Base-by-base conservation (phyloP, 768 basidiomycete genomes). In the Russula abietina region DNA sequence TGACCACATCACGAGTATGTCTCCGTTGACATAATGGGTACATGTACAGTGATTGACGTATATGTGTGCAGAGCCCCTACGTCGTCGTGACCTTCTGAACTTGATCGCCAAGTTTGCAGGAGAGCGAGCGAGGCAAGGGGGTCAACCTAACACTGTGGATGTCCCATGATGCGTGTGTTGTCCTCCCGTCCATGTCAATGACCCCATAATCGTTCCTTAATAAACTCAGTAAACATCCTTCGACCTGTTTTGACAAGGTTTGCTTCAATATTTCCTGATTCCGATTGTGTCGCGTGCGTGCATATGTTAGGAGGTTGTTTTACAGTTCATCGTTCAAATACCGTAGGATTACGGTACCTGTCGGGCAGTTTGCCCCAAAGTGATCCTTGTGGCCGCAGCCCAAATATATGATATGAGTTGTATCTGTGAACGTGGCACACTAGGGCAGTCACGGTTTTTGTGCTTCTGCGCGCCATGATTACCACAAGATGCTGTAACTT, bases 1-100 rank as follows among this genome's bases (percentile, higher is more conserved):
- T 70, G 88, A 89, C 69, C 88, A 89, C 67, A 89, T 90, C 57
- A 91, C 88, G 32, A 91, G 89, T 91, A 69, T 55, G 86, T 76
- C 7, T 7, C 24, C 39, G n/a, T n/a, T 17, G 30, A 26, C 17
- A 28, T 5, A 53, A 3, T 26, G 6, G 6, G 26, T 46, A n/a
- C n/a, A n/a, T n/a, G n/a, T n/a, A n/a, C 41, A 24, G 16, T 53
- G 41, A 38, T 53, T 62, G 49, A 53, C 12, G n/a, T 10, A 12
- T 55, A 57, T 14, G 32, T 49, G 22, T 63, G 26, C 66, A 90
- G 89, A 93, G 78, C 90, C 90, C 1, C 71, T 92, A 52, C 82
- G 91, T 60, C 83, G 90, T 49, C 86, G 82, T 7, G 90, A 93
- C 70, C 80, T 92, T 8, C 73, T 91, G 63, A 91, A 91, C 61